A percentile compares a stretch with the other conserved stretches of the same genome.
Evolutionary conservation across 169 alveolate genomes (phyloP).

Genomic region (Plasmodium coatneyi): DNA sequence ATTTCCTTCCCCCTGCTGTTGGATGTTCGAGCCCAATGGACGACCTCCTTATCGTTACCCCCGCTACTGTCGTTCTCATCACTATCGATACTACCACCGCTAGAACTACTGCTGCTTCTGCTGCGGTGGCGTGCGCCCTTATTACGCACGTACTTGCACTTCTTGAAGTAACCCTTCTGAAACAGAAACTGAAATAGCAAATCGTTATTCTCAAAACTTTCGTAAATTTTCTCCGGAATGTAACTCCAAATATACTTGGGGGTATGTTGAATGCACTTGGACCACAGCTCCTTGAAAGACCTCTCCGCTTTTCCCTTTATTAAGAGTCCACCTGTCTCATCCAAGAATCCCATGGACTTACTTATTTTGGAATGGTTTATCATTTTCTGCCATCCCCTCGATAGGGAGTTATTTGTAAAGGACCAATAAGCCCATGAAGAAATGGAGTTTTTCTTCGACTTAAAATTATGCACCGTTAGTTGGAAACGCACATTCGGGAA

Average conservation of each 20-base stretch:
- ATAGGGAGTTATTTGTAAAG: constrained; percentile 90
- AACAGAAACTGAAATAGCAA: constrained; percentile 34
- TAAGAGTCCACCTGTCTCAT: constrained; percentile 91
- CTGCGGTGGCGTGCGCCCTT: background rate
- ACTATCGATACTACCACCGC: background rate
- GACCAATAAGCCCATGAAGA: constrained; percentile 95
- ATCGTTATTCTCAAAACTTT: constrained; percentile 17
- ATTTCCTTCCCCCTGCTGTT: background rate
- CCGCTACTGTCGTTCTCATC: background rate
- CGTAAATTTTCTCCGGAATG: constrained; percentile 52
- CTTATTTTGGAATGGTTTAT: constrained; percentile 90
- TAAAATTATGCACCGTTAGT: constrained; percentile 90
- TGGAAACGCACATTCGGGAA: constrained; percentile 93
- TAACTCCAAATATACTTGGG: constrained; percentile 90
- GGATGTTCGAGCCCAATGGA: background rate
- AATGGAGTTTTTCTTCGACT: constrained; percentile 90
- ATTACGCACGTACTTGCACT: background rate
- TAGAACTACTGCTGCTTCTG: background rate
- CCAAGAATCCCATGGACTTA: constrained; percentile 90
- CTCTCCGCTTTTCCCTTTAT: constrained; percentile 93
- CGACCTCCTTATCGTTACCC: background rate
- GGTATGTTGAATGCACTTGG: constrained; percentile 85
- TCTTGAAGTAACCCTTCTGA: constrained; percentile 21
- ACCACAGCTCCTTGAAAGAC: constrained; percentile 91
- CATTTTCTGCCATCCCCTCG: constrained; percentile 95